phyloP scores from a whole-genome alignment of 2,329 filamentous ascomycete species.

The Endothia cerciana region DNA sequence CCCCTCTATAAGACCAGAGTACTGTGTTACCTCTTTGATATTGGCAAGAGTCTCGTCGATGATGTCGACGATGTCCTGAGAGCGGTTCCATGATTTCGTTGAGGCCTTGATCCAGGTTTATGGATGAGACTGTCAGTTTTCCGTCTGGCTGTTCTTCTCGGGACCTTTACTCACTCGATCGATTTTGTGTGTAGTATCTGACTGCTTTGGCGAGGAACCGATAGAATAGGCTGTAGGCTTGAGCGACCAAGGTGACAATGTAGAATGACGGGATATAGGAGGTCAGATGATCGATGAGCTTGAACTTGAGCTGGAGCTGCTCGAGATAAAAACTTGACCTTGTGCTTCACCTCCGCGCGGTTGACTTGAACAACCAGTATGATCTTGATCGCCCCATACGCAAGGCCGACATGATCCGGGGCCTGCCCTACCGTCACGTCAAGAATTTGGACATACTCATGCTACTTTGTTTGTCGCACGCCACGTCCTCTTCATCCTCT shows the following conservation, averaged over 20 bases:
- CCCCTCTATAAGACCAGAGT: neutral
- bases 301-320: conserved; percentile 9
- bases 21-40: conserved; percentile 3
- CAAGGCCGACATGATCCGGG: conserved; percentile 2
- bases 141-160: no score
- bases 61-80: conserved; percentile 7
- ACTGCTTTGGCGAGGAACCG: conserved; percentile 6
- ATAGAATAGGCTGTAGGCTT: conserved; percentile 15
- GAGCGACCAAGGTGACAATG: neutral
- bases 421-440: conserved; percentile 17
- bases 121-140: neutral
- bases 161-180: no score
- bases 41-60: neutral
- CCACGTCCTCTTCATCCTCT: no score
- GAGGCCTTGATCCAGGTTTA: neutral
- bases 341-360: conserved; percentile 7
- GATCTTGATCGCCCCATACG: conserved; percentile 17
- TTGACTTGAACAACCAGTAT: conserved; percentile 17
- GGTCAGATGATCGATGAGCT: conserved; percentile 10
- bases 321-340: conserved; percentile 7
- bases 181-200: neutral
- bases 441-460: conserved; percentile 8
- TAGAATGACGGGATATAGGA: conserved; percentile 4
- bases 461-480: neutral
- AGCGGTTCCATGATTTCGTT: conserved; percentile 9